Evolutionary conservation across 2,329 filamentous ascomycete species (phyloP).

Genomic region (Fusarium albidum): DNA sequence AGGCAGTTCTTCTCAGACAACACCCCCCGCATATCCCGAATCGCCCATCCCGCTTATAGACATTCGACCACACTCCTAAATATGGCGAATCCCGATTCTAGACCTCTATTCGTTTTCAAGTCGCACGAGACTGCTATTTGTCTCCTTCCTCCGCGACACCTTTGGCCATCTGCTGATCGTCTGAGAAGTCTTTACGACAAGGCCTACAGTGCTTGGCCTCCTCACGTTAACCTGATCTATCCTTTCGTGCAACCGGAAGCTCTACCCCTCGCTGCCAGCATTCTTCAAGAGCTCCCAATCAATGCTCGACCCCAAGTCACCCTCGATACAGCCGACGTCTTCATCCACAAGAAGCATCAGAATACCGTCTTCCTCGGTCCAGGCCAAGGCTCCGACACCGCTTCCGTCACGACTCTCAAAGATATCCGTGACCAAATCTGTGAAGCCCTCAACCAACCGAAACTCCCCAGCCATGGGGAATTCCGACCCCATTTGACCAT

Average conservation of each 20-base stretch:
- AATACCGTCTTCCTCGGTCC: conserved; percentile 58
- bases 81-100: conserved; percentile 20
- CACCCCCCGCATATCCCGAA: background rate
- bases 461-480: conserved; percentile 10
- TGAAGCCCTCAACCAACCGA: conserved; percentile 44
- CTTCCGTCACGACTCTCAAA: conserved; percentile 45
- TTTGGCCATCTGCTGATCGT: conserved; percentile 59
- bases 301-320: conserved; percentile 34
- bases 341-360: conserved; percentile 56
- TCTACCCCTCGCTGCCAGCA: conserved; percentile 53
- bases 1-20: background rate
- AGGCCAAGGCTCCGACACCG: conserved; percentile 6
- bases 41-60: background rate
- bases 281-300: conserved; percentile 30
- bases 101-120: conserved; percentile 16
- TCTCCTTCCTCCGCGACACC: conserved; percentile 60
- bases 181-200: conserved; percentile 71
- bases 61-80: background rate
- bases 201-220: conserved; percentile 68
- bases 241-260: conserved; percentile 64
- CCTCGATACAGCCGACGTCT: conserved; percentile 55
- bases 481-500: conserved; percentile 65
- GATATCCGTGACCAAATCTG: conserved; percentile 39
- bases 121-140: conserved; percentile 69
- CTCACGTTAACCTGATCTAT: conserved; percentile 72